Base-by-base conservation (phyloP, 2,329 filamentous ascomycete genomes). In the Emergomyces orientalis region DNA sequence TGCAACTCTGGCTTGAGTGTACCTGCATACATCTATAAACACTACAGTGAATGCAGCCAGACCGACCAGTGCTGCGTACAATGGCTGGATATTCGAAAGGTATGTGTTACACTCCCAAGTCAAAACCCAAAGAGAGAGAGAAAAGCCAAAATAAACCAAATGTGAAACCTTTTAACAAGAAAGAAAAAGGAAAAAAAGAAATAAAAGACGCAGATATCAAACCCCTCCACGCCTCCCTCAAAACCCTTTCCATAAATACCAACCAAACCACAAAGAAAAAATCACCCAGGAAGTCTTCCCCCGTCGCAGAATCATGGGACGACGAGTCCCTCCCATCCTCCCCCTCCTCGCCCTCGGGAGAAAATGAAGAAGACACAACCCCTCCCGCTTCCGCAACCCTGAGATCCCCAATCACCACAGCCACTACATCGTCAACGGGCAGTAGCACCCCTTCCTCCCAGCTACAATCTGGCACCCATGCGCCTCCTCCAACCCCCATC, bases 291-390 rank as follows among this genome's bases (percentile, higher is more conserved):
- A 71, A 71, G 54, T 25, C 67, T 27, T 55, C 66, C 22, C 64
- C 75, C 22, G 78, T 88, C 25, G 84, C 82, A 61, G 89, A 91
- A 66, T 90, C 87, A 52, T 92, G 89, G 89, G 88, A 91, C 75
- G 88, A 94, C 69, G 89, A 89, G 62, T 80, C 82, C 39, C 49
- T 59, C 41, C 76, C 79, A 6, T 76, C 79, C 7, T 75, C 75
- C 19, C 39, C 39, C 8, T 77, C 80, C 14, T 79, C 80, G 13
- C 79, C 79, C 37, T 71, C 73, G 27, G 71, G 73, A 45, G 70
- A 72, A 65, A 64, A 64, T 62, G 66, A 67, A 60, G 65, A 59
- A 65, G 59, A 27, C 66, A 58, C 41, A 49, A 54, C 57, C 63
- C 67, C 57, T 62, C 65, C 63, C 72, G 71, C 43, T 71, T 67